Evolutionary conservation across 164 flowering plant genomes (phyloP), one percentile per base, ranked within the genome.

Genomic region (Sedum album): DNA sequence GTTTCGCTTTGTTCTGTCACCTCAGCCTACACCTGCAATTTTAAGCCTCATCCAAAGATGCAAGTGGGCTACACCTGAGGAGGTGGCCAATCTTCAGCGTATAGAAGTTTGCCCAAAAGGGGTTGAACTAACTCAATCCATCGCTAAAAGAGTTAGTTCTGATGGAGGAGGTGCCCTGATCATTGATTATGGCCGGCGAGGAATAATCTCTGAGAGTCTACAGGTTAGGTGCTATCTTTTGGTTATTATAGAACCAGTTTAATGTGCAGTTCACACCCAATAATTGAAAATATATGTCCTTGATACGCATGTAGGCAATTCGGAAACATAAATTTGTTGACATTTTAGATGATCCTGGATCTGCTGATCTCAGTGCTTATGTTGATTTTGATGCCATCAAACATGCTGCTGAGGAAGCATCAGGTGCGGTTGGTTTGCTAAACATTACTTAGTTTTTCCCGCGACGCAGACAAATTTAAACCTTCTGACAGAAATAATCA

Each of bases 81-180:
- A 90, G 73, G 28, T 86, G 62, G 77, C 79, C 42, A 84, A 84
- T 70, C 82, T 92, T 70, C 72, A 82, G 46, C 93, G 86, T 0
- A 74, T 94, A 69, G 99, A 94, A 78, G 76, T 94, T 75, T 91
- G 97, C 76, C 96, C 97, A 9, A 83, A 81, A 68, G 96, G 94
- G 61, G 87, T 92, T 74, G 97, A 91, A 26, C 75, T 91, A 76
- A 90, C 94, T 67, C 82, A 77, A 69, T 70, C 76, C 41, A 90
- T 94, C 76, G 87, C 97, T 23, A 75, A 87, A 67, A 84, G 96
- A 78, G 82, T 94, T 67, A 75, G 90, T 65, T 73, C 83, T 46
- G 96, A 91, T 80, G 99, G 99, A 68, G 99, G 99, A 57, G 96
- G 96, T 10, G 97, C 99, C 64, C 96, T 94, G 70, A 83, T 94